Conservation (phyloP, 2,329 filamentous ascomycete genomes). For the Penicillium sp. region DNA sequence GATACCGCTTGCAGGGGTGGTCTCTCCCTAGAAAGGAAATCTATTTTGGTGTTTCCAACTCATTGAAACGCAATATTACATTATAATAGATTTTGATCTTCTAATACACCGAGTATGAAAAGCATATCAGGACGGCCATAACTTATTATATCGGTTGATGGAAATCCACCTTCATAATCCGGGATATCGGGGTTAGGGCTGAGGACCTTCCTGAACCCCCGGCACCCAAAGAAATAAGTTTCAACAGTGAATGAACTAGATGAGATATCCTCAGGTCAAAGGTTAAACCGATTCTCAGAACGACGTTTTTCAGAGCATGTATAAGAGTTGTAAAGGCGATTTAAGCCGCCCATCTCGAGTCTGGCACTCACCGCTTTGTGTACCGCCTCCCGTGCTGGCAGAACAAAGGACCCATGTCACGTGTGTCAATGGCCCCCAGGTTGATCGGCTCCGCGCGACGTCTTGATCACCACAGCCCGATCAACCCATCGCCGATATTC, state of each 20-base stretch:
- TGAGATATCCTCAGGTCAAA: background rate
- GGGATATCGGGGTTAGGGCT: background rate
- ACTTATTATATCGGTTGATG: background rate
- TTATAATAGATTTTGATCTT: background rate
- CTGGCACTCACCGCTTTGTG: background rate
- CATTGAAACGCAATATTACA: background rate
- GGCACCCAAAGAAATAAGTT: background rate
- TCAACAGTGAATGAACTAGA: background rate
- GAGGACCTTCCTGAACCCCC: background rate
- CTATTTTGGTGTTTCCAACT: background rate
- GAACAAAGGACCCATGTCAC: background rate
- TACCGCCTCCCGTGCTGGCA: background rate
- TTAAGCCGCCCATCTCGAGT: background rate
- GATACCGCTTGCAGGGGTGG: slow-evolving; percentile 6
- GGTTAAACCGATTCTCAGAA: background rate
- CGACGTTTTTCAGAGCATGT: background rate
- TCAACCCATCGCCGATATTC: background rate
- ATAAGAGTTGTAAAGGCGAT: background rate
- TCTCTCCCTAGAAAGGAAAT: background rate
- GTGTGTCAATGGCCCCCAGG: background rate
- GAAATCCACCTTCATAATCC: background rate
- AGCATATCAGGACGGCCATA: background rate
- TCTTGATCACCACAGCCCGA: background rate
- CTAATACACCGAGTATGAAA: background rate
- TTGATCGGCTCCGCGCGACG: background rate